These are phyloP conservation scores for Chlamydomonas schloesseri DNA, from an alignment of 139 green algal species.

Conservation along the genomic window DNA sequence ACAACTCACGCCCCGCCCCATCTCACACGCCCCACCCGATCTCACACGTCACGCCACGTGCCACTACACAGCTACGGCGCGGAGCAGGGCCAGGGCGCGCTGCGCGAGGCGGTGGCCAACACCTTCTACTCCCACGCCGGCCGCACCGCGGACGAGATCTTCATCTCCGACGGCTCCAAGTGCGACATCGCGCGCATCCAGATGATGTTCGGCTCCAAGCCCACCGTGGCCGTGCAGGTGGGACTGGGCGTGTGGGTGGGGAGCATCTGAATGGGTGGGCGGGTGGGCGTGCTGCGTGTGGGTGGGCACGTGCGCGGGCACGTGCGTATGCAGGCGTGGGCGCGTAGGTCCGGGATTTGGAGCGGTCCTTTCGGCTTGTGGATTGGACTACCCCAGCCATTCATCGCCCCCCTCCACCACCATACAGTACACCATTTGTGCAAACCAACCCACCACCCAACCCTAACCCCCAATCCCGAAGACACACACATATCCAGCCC, in stretches of 20 bases:
- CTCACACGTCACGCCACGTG: background rate
- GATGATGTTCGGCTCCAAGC: conserved; percentile 78
- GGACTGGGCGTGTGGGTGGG: background rate
- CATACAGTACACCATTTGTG: too few species aligned
- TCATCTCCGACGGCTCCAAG: conserved; percentile 98
- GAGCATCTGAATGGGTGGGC: background rate
- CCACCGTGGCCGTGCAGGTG: conserved; percentile 73
- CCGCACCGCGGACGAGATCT: conserved; percentile 88
- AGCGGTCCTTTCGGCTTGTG: too few species aligned
- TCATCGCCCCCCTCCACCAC: too few species aligned
- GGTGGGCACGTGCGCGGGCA: background rate
- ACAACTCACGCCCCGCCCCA: too few species aligned
- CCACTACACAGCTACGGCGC: conserved; percentile 91
- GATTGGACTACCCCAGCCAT: too few species aligned
- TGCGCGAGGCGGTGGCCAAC: conserved; percentile 87
- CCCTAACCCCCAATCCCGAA: too few species aligned
- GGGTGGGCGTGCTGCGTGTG: background rate
- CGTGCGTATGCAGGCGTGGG: too few species aligned
- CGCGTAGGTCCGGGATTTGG: too few species aligned
- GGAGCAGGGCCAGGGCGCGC: conserved; percentile 88
- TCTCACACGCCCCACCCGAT: background rate
- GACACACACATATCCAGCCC: too few species aligned
- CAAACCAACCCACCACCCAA: too few species aligned
- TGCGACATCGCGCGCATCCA: conserved; percentile 98
- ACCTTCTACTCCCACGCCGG: conserved; percentile 92